Base-by-base conservation (phyloP, 495 filamentous ascomycete genomes). In the Collariella sp. region DNA sequence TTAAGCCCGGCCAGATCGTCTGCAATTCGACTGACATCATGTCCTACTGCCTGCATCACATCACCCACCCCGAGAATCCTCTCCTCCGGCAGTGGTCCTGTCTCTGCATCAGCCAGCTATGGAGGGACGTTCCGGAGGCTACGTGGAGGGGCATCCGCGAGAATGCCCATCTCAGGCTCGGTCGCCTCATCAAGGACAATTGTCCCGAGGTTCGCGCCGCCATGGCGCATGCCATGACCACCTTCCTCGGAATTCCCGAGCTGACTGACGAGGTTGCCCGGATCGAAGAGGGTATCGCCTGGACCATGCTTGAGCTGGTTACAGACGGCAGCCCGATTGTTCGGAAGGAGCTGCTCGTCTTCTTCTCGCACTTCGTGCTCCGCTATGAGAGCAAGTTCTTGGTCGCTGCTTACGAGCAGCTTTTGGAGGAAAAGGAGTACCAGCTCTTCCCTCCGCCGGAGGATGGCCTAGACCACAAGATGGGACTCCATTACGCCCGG, bases 201-300 rank as follows among this genome's bases (percentile, higher is more conserved):
- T 89, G 89, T 38, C 87, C 90, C n/a, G 93, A 99, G 70, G 94
- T 99, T 10, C 82, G 93, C 55, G 87, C 93, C 12, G 89, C 94
- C 16, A 90, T 95, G 79, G 76, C 95, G 23, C 87, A 96, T 65
- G 90, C 94, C 20, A 81, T 96, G 67, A 95, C 88, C 0, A 90
- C 83, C 23, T 96, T 99, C 73, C 70, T 99, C 34, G 90, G 90
- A 29, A 96, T 96, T 49, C 88, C 88, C 0, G 91, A 96, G 62
- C 73, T 96, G 54, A 96, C 93, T 0, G 83, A 91, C 41, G 88
- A 95, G 66, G 87, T 98, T 19, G 85, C 87, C 13, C 80, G 86
- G 54, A 89, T 91, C 40, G 93, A 99, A 69, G 89, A 95, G 67
- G 81, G 82, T 2, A 80, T 97, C 60, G 88, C 93, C 18, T 84